Base-by-base conservation (phyloP, 208 protist genomes). In the Crithidia fasciculata region DNA sequence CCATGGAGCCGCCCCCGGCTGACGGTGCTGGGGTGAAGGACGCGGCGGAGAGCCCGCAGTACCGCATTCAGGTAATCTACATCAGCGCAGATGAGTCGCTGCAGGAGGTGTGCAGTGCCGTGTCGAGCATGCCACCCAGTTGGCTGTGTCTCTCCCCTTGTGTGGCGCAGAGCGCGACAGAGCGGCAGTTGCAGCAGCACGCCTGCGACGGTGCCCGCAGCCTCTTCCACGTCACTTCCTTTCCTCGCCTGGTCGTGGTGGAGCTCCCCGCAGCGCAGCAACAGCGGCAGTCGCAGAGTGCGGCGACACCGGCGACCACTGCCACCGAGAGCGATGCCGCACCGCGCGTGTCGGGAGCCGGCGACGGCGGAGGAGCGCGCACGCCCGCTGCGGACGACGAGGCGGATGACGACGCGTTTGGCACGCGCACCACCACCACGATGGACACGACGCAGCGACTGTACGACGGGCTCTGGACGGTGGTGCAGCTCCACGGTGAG, bases 201-300 rank as follows among this genome's bases (percentile, higher is more conserved):
- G 59, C 53, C 19, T 56, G 66, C 50, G 69, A 74, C 10, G 36
- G 69, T 39, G 69, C 67, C 10, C 74, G 64, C 0, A 8, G 12
- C 16, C 54, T 74, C 12, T 86, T 91, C 58, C 55, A 88, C 54
- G 84, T 94, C 47, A 79, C 71, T 5, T 71, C 80, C 19, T 84
- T 94, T 45, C 89, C 89, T 13, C 89, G 84, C 10, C 65, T 94
- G 41, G 78, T 90, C 12, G 71, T 91, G 43, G 70, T 84, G 41
- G 70, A 84, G 56, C 40, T 81, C 52, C 66, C 69, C 8, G 53
- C 69, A 3, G 43, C 57, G 28, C 40, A 55, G 36, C 55, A 74
- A 19, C 63, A 41, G 8, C 52, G 45, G 40, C n/a, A 40, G 5
- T 28, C 3, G 44, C 7, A 37, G 47, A 28, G 28, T 1, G 28